Evolutionary conservation across 2,329 filamentous ascomycete species (phyloP), one percentile per base, ranked within the genome.

Genomic region (Boeremia exigua): DNA sequence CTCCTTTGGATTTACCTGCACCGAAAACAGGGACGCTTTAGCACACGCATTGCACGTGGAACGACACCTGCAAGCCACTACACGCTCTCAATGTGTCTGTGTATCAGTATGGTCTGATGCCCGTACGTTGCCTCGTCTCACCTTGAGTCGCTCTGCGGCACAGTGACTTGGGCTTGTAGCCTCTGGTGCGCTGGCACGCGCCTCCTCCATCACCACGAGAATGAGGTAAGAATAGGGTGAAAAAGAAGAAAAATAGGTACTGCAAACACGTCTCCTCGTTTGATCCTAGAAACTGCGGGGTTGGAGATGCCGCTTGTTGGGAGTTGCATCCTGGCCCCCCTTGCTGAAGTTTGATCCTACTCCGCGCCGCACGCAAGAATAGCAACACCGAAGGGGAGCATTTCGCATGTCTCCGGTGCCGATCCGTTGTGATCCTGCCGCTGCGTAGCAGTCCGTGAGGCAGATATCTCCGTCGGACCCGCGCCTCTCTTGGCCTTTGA

Each of bases 21-120:
- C 40, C 12, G 40, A 12, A 37, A 30, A 29, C 28, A 55, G 15
- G 29, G 46, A 36, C 52, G 46, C 40, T 50, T 32, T 40, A 29
- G 46, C 52, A 49, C 40, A 55, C 52, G 42, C 53, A 50, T 37
- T 11, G 40, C 53, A 55, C 53, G 53, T 55, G 53, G 46, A 42
- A 37, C 30, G 39, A 42, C 40, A 32, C 40, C 34, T 49, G 52
- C 46, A 45, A 39, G 52, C 52, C 52, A 55, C 46, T 34, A 54
- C 52, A 55, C 45, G 52, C 52, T 49, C 34, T 44, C 12, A 12
- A 33, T 42, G 51, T 44, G 40, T 27, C 23, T 36, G 15, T 54
- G 50, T 54, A 48, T 48, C 44, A 44, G 32, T 48, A 32, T 54
- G 38, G 44, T 17, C 51, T 48, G 51, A 54, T 54, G 27, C 39